A percentile compares a stretch with the other conserved stretches of the same genome.
These are phyloP conservation scores for Kwoniella dendrophila DNA, from an alignment of 768 basidiomycete species.

Conservation along the genomic window DNA sequence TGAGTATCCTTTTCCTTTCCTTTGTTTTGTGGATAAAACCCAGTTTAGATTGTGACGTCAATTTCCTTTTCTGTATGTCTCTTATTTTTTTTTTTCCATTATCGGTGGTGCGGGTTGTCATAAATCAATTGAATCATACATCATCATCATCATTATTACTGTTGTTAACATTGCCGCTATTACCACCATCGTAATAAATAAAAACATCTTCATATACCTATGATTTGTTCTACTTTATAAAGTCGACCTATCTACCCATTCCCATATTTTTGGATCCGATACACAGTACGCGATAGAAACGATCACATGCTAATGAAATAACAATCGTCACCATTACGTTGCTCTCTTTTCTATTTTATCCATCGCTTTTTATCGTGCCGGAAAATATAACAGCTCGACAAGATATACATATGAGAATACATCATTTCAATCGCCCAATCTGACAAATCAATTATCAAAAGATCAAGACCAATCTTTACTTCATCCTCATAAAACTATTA, in stretches of 20 bases:
- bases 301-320: not conserved
- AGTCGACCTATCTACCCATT: not conserved
- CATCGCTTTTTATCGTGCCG: not conserved
- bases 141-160: not conserved
- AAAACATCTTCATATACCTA: not conserved
- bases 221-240: not conserved
- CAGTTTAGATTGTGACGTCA: too few relatives aligned
- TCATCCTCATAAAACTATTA: not conserved
- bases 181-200: not conserved
- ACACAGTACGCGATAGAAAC: not conserved
- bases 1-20: conserved; percentile 9
- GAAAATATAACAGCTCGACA: not conserved
- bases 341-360: not conserved
- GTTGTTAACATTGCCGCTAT: too few relatives aligned
- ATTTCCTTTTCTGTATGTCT: too few relatives aligned
- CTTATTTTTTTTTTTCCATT: too few relatives aligned
- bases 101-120: not conserved
- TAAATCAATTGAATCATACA: not conserved
- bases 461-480: not conserved
- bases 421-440: conserved; percentile 2
- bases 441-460: not conserved
- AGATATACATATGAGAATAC: not conserved
- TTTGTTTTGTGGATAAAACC: not conserved
- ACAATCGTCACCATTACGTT: conserved; percentile 6
- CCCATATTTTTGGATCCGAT: not conserved